Conservation (phyloP, 2,329 filamentous ascomycete species). For the Monascus ruber region DNA sequence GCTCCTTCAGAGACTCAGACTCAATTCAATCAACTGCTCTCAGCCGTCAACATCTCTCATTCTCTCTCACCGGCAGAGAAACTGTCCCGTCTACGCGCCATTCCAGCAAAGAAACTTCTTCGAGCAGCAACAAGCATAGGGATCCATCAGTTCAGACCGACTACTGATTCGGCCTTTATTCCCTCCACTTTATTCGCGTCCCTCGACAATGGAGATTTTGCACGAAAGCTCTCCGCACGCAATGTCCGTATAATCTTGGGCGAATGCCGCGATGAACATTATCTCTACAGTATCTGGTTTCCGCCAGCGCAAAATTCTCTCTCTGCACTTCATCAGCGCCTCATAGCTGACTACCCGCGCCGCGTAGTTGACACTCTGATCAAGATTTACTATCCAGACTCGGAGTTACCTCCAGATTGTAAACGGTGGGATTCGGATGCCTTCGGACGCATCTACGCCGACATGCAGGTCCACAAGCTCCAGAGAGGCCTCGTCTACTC, state of each 20-base stretch:
- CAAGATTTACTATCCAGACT: conserved; percentile 31
- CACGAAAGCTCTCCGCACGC: conserved; percentile 31
- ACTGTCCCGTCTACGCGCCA: conserved; percentile 32
- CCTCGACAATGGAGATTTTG: conserved; percentile 41
- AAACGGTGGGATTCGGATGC: conserved; percentile 38
- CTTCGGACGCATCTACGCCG: conserved; percentile 45
- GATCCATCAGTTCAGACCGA: conserved; percentile 44
- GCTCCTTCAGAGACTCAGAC: conserved; percentile 34
- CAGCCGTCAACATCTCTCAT: conserved; percentile 32
- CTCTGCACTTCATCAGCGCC: conserved; percentile 32
- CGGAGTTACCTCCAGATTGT: conserved; percentile 27
- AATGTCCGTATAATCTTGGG: conserved; percentile 42
- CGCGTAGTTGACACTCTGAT: conserved; percentile 34
- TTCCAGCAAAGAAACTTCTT: conserved; percentile 31
- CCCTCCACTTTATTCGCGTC: conserved; percentile 30
- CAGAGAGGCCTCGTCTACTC: conserved; percentile 41
- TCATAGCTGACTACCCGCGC: conserved; percentile 43
- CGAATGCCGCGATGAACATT: conserved; percentile 44
- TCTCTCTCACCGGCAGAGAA: conserved; percentile 32
- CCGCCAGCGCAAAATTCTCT: conserved; percentile 33
- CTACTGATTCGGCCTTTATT: conserved; percentile 41
- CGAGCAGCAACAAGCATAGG: conserved; percentile 31
- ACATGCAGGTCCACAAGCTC: conserved; percentile 44
- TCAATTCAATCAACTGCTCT: conserved; percentile 43
- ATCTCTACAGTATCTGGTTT: conserved; percentile 40